phyloP scores from a whole-genome alignment of 2,329 filamentous ascomycete species.

The Thielaviopsis musarum region DNA sequence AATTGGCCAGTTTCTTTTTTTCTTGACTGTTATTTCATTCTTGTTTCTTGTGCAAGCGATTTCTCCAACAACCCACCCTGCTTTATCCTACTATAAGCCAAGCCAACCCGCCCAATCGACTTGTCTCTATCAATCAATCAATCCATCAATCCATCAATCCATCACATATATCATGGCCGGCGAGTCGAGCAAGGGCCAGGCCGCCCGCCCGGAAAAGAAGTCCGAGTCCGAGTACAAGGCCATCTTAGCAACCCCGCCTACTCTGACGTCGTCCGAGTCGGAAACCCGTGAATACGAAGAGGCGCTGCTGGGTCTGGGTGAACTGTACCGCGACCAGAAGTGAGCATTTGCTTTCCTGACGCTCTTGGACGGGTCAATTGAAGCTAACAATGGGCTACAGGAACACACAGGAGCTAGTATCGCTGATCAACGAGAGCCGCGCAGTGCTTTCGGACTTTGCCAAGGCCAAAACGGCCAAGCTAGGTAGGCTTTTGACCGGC shows the following conservation, averaged over 20 bases:
- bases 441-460: slow-evolving; percentile 89
- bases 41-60: background rate
- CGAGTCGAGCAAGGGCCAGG: slow-evolving; percentile 37
- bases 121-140: background rate
- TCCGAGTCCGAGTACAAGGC: slow-evolving; percentile 81
- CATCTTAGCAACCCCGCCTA: slow-evolving; percentile 70
- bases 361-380: background rate
- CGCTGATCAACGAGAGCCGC: slow-evolving; percentile 78
- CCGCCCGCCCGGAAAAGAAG: slow-evolving; percentile 27
- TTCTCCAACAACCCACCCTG: background rate
- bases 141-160: background rate
- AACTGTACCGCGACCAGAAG: slow-evolving; percentile 83
- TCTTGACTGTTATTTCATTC: background rate
- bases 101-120: background rate
- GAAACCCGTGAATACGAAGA: slow-evolving; percentile 84
- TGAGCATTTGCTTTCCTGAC: slow-evolving; percentile 18
- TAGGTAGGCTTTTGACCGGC: slow-evolving; percentile 46
- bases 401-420: slow-evolving; percentile 69
- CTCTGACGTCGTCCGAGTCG: slow-evolving; percentile 56
- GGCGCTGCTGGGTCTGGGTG: slow-evolving; percentile 73
- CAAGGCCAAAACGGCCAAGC: slow-evolving; percentile 95
- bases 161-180: slow-evolving; percentile 42
- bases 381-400: slow-evolving; percentile 24
- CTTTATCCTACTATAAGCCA: no score
- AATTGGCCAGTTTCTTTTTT: background rate